Evolutionary conservation across 2,329 filamentous ascomycete species (phyloP), one percentile per base, ranked within the genome.

Genomic region (Lecanoromycetidae sp.): DNA sequence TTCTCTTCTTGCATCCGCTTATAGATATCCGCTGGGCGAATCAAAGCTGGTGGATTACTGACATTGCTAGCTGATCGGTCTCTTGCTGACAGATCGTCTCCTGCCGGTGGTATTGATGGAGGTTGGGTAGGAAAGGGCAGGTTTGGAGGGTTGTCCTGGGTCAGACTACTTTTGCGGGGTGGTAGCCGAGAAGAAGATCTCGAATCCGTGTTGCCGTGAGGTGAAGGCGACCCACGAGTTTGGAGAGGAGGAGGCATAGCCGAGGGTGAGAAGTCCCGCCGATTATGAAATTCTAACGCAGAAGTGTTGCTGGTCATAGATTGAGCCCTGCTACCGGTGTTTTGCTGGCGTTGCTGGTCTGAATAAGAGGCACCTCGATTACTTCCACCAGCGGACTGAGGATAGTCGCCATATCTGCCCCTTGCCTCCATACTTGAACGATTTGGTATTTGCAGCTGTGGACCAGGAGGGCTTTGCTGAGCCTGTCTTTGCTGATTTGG

Each of bases 11-110:
- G 76, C 61, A 82, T 71, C 5, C 82, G 77, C 57, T 76, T 81
- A 61, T 90, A 88, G 34, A 88, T 81, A 55, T 93, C 85, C 10
- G 82, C 76, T 1, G 86, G 84, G 30, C 83, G 73, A 47, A 87
- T 71, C 54, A 90, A 80, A 0, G 79, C 74, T 17, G 76, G 63
- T 1, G 76, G 61, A 55, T 79, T 80, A 41, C 66, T 60, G 30
- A 71, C 22, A 40, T 44, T 27, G 37, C 49, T 46, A 30, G 30
- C 38, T 9, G 46, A 42, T 30, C 44, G 46, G 17, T 52, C 56
- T 33, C 52, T 25, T 19, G 33, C 12, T 26, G 41, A 13, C 13
- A 27, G 15, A 17, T 25, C 34, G 8, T 32, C 35, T 25, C 30
- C 19, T 36, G n/a, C 26, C 17, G 22, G 13, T 12, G 38, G 36